Conservation (phyloP, 75 land plant genomes). For the Pinus tabuliformis region DNA sequence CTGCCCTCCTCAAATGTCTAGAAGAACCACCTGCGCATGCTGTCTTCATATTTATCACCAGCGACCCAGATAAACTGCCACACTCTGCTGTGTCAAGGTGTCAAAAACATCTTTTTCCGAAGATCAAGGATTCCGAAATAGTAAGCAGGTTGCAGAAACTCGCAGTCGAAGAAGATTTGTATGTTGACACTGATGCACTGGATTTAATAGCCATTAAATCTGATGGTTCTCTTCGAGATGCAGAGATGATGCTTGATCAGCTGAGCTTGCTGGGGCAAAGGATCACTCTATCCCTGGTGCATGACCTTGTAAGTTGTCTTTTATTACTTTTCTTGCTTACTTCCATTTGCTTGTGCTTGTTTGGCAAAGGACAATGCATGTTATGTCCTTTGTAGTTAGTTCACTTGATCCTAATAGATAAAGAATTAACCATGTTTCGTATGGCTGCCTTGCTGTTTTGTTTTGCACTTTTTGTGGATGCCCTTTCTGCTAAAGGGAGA, state of each 20-base stretch:
- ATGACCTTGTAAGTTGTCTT: constrained; percentile 47
- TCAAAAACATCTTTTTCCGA: constrained; percentile 45
- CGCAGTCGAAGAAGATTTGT: constrained; percentile 26
- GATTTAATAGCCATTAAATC: constrained; percentile 33
- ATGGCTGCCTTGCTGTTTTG: background rate
- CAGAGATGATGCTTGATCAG: constrained; percentile 46
- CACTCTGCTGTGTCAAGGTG: constrained; percentile 33
- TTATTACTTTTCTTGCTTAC: background rate
- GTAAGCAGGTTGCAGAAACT: constrained; percentile 29
- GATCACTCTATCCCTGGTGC: constrained; percentile 26
- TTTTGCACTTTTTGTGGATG: background rate
- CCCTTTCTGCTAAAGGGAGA: background rate
- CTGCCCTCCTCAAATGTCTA: constrained; percentile 30
- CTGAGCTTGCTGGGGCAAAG: constrained; percentile 40
- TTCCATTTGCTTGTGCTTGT: background rate
- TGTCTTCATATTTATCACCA: constrained; percentile 50
- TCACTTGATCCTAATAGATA: background rate
- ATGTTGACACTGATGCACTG: constrained; percentile 36
- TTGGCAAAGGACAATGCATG: background rate
- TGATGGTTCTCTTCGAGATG: constrained; percentile 57
- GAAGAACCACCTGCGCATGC: constrained; percentile 43
- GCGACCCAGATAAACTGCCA: constrained; percentile 43
- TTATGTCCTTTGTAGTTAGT: background rate
- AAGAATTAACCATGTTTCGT: background rate
- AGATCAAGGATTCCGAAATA: constrained; percentile 40